Conservation (phyloP, 169 alveolate genomes). For the Babesia divergens region DNA sequence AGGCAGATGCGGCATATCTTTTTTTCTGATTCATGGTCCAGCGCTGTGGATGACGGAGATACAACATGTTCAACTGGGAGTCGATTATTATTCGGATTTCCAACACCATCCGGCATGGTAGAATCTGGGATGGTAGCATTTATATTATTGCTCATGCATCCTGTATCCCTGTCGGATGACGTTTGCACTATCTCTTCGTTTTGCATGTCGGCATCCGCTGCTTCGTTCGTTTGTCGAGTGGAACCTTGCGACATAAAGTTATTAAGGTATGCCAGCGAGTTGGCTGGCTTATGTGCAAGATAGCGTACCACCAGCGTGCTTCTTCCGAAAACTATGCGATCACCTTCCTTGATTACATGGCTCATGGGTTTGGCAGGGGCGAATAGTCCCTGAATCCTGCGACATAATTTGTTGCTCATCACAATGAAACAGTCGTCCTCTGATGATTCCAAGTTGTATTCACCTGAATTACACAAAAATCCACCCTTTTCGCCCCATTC, state of each 20-base stretch:
- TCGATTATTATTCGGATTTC: too few species aligned
- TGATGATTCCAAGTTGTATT: neutral
- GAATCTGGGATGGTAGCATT: too few species aligned
- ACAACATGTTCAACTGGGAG: too few species aligned
- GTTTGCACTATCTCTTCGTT: too few species aligned
- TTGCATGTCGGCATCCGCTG: neutral
- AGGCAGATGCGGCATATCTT: conserved; percentile 86
- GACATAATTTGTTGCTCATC: neutral
- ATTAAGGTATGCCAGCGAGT: conserved; percentile 43
- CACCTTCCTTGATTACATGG: conserved; percentile 54
- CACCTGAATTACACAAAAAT: neutral
- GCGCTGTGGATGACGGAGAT: too few species aligned
- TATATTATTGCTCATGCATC: too few species aligned
- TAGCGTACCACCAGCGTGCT: conserved; percentile 53
- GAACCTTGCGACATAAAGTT: conserved; percentile 18
- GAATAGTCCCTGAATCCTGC: neutral
- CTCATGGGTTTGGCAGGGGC: neutral
- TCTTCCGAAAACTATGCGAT: conserved; percentile 42
- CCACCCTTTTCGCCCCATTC: conserved; percentile 21
- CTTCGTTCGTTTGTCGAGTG: neutral
- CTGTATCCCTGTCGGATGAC: too few species aligned
- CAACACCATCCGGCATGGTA: too few species aligned
- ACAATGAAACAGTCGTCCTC: neutral
- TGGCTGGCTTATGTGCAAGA: conserved; percentile 40
- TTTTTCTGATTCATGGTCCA: neutral